These are phyloP conservation scores for Pseudogymnoascus destructans DNA, from an alignment of 2,329 filamentous ascomycete species.

Conservation along the genomic window DNA sequence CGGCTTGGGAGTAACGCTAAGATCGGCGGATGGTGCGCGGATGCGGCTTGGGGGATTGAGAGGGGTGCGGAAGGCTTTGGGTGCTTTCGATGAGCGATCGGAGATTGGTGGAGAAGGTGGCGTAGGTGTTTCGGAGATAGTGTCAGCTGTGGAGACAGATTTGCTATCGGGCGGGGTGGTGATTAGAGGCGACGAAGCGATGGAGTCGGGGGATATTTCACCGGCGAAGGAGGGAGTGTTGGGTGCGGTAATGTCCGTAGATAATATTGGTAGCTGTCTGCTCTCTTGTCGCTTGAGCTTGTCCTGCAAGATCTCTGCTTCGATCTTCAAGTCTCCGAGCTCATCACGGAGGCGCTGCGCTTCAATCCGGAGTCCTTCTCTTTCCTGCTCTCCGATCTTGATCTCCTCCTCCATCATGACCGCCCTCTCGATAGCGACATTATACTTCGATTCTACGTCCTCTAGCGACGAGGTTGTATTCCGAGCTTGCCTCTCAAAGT, in stretches of 20 bases:
- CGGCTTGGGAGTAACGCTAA: conserved; percentile 41
- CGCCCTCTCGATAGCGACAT: conserved; percentile 77
- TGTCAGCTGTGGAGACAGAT: conserved; percentile 42
- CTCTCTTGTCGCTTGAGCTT: conserved; percentile 65
- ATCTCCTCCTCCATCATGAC: conserved; percentile 96
- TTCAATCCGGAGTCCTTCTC: conserved; percentile 79
- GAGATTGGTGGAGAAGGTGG: conserved; percentile 92
- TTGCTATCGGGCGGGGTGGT: conserved; percentile 70
- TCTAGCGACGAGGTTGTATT: conserved; percentile 93
- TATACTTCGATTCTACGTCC: conserved; percentile 94
- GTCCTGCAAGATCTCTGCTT: conserved; percentile 86
- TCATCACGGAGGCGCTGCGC: conserved; percentile 82
- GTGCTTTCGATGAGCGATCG: conserved; percentile 47
- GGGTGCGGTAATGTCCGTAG: conserved; percentile 47
- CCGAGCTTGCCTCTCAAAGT: conserved; percentile 90
- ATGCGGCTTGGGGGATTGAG: conserved; percentile 31
- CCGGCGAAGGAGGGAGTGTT: conserved; percentile 62
- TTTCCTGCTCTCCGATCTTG: conserved; percentile 78
- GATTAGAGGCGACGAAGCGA: conserved; percentile 80
- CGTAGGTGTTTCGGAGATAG: conserved; percentile 56
- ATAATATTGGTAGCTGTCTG: conserved; percentile 45
- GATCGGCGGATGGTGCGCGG: conserved; percentile 42
- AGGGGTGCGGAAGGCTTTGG: conserved; percentile 19
- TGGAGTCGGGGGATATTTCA: conserved; percentile 56
- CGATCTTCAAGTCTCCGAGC: conserved; percentile 82